Base-by-base conservation (phyloP, 176 grass and related monocot genomes). In the Aegilops longissima region DNA sequence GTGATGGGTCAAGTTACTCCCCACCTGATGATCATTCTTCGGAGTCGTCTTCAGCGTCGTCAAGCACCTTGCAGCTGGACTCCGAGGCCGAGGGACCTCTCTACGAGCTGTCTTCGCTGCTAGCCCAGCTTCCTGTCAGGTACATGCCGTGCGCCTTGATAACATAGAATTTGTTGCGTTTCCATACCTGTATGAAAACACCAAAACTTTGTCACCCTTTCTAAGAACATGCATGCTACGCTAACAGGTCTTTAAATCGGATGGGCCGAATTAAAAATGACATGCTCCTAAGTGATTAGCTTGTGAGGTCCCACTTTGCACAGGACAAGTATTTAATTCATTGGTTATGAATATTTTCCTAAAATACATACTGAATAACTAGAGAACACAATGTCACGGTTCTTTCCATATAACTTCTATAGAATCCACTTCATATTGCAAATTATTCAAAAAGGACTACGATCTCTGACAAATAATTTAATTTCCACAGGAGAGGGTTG, bases 401-500 rank as follows among this genome's bases (percentile, higher is more conserved):
- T 89, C 18, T 30, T 61, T 49, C 21, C 24, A 61, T 34, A 49
- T 21, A 49, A 69, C 5, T 59, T 76, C 3, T 36, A 68, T 27
- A 68, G 45, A 85, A 20, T 76, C 8, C 27, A 86, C 63, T 77
- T 34, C 12, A 49, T 4, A 49, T 49, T 49, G 12, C 12, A 49
- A 49, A 44, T 44, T 17, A 54, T 54, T 54, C 51, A 51, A 51
- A 51, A 52, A 17, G 0, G 14, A 2, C 1, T 5, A 14, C 40
- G 9, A 12, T 66, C 8, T n/a, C 58, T 58, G 42, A 74, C 34
- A 75, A 17, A 14, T 61, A 67, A 40, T 45, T 56, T 13, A 35
- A 25, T 74, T 76, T 74, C 67, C 44, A 74, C 93, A 95, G 90
- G 86, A 92, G 78, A 88, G 93, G 93, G 9, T 66, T 95, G 11